These are phyloP conservation scores for Candida suzukii DNA, from an alignment of 805 yeast species.

Conservation along the genomic window DNA sequence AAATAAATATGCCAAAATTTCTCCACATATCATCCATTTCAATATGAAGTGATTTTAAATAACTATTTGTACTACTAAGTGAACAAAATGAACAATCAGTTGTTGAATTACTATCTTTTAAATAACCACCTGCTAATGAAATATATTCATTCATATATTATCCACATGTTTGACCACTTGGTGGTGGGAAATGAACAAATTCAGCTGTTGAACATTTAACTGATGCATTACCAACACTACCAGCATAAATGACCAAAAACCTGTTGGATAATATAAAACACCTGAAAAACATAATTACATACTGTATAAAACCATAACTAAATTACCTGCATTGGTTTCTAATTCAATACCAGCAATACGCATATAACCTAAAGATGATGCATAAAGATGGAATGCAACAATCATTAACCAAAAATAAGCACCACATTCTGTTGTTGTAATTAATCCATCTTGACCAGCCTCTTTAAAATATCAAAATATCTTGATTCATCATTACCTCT, in stretches of 20 bases:
- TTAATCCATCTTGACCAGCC: constrained; percentile 60
- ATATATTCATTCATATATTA: constrained; percentile 39
- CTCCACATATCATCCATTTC: constrained; percentile 50
- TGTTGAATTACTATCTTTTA: constrained; percentile 35
- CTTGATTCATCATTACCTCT: constrained; percentile 22
- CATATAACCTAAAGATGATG: constrained; percentile 49
- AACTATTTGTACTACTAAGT: constrained; percentile 44
- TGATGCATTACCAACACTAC: constrained; percentile 44
- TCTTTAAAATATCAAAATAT: constrained; percentile 47
- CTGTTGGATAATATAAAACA: constrained; percentile 52
- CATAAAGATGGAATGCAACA: constrained; percentile 41
- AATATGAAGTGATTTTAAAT: constrained; percentile 29
- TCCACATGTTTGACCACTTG: constrained; percentile 51
- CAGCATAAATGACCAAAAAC: constrained; percentile 75
- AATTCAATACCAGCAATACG: constrained; percentile 47
- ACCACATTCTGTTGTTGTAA: constrained; percentile 42
- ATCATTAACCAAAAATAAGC: constrained; percentile 33
- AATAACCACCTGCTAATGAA: constrained; percentile 37
- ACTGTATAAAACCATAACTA: constrained; percentile 50
- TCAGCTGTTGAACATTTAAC: constrained; percentile 45
- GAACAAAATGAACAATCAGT: constrained; percentile 55
- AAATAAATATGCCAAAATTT: constrained; percentile 49
- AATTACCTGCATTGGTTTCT: constrained; percentile 54
- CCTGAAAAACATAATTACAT: constrained; percentile 71
- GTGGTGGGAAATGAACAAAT: constrained; percentile 41